Evolutionary conservation across 163 green algal species (phyloP), one percentile per base, ranked within the genome.

Genomic region (Scenedesmus sp.): DNA sequence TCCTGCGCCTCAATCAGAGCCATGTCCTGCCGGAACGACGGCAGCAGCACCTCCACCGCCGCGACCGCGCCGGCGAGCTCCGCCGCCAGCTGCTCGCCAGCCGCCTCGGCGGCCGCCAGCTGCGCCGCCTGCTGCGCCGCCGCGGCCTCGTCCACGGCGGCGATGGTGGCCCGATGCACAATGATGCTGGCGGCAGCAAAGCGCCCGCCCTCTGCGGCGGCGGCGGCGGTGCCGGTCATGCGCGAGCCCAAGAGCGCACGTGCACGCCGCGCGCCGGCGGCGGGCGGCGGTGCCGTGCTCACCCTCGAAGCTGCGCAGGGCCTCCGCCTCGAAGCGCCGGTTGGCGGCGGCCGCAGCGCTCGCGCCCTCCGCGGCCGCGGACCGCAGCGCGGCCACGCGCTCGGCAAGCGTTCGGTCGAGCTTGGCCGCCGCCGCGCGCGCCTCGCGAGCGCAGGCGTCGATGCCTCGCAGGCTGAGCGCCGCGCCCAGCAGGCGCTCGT

Each of bases 371-470:
- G 83, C 70, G 13, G 31, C 13, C 13, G n/a, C n/a, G n/a, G n/a
- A n/a, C n/a, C n/a, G n/a, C n/a, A 87, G 28, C 31, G 65, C 71
- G 22, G 53, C 51, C 18, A 79, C 29, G 18, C 78, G 54, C 6
- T 81, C 64, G 11, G 24, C 33, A 57, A 88, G 60, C 28, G 80
- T 69, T 51, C 78, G 78, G 1, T 77, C 75, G 0, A 82, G 60
- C 39, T 76, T 63, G n/a, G 64, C 77, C 45, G 71, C 76, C 51
- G 89, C 81, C 47, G 84, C 85, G 73, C 89, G 85, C 34, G 89
- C 84, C 74, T 93, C 89, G 4, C 89, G 63, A 70, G 87, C 86
- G 48, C 87, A 80, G 65, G 90, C 90, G 42, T 90, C 86, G 11
- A 93, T 75, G 14, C 79, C 76, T 72, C 90, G 88, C 22, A 63